Conservation (phyloP, 257 asterid species). For the Striga asiatica region DNA sequence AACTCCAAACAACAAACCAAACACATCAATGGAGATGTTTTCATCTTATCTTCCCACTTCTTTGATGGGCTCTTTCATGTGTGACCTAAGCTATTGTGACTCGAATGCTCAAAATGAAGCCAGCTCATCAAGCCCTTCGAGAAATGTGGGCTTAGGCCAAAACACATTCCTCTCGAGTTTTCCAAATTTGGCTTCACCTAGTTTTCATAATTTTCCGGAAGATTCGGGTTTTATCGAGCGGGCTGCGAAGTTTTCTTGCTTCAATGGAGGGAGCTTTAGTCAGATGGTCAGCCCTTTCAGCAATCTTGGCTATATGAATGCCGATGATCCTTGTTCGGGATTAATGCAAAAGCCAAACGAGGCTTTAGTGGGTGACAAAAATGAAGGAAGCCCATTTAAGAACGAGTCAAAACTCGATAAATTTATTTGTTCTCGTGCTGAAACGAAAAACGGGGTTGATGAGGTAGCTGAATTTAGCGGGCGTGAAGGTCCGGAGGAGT, state of each 20-base stretch:
- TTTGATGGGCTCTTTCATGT: conserved; percentile 35
- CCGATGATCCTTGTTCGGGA: conserved; percentile 28
- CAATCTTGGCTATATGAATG: conserved; percentile 25
- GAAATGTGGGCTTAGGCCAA: conserved; percentile 48
- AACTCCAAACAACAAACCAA: conserved; percentile 30
- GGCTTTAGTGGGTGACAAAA: conserved; percentile 35
- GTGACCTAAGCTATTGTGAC: conserved; percentile 69
- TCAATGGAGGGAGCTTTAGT: conserved; percentile 61
- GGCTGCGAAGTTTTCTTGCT: conserved; percentile 87
- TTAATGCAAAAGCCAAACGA: conserved; percentile 30
- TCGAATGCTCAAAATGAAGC: conserved; percentile 33
- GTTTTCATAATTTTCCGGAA: conserved; percentile 63
- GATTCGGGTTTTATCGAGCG: conserved; percentile 80
- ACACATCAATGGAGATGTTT: conserved; percentile 29
- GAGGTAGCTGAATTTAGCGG: neutral
- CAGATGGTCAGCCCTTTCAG: conserved; percentile 43
- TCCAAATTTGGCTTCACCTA: conserved; percentile 47
- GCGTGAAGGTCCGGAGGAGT: neutral
- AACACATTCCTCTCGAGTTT: conserved; percentile 41
- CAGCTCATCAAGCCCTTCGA: too few species aligned
- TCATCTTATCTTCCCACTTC: conserved; percentile 39
- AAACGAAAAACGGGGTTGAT: conserved; percentile 44
- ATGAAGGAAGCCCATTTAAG: conserved; percentile 29
- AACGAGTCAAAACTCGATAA: conserved; percentile 61
- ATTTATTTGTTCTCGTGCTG: conserved; percentile 56